phyloP scores from a whole-genome alignment of 371 early-diverging fungal species.

The Chytridium lagenaria region DNA sequence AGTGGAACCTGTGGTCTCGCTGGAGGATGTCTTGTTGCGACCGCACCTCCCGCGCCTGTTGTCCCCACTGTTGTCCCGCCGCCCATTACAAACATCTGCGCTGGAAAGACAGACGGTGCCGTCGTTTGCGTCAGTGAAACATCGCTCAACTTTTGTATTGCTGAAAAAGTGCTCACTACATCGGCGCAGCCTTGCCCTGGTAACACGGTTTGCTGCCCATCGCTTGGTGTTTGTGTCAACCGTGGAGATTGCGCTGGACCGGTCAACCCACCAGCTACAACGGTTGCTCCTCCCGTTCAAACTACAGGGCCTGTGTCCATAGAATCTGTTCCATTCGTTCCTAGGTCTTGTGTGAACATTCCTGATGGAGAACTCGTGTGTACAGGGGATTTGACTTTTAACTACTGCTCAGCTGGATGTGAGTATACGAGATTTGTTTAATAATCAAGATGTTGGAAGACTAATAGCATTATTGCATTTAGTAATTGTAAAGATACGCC shows the following conservation, averaged over 20 bases:
- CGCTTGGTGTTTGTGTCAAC: not conserved
- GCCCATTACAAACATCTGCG: slow-evolving; percentile 26
- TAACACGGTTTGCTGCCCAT: slow-evolving; percentile 9
- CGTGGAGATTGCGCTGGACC: not conserved
- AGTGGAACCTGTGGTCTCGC: slow-evolving; percentile 17
- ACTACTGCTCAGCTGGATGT: slow-evolving; percentile 25
- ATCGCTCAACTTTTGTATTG: slow-evolving; percentile 7
- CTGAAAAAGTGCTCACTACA: not conserved
- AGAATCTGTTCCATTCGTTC: slow-evolving; percentile 8
- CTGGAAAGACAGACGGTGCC: slow-evolving; percentile 21
- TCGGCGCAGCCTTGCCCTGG: slow-evolving; percentile 14
- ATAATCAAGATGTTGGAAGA: too few relatives aligned
- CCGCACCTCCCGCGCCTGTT: not conserved
- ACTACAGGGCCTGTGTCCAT: not conserved
- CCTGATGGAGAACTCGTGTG: slow-evolving; percentile 20
- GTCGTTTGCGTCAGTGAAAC: slow-evolving; percentile 12
- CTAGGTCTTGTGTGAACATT: slow-evolving; percentile 32
- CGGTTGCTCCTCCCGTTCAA: not conserved
- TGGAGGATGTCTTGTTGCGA: not conserved
- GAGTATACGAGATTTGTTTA: too few relatives aligned
- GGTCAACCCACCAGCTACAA: not conserved
- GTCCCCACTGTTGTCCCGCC: not conserved
- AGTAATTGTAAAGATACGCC: slow-evolving; percentile 10
- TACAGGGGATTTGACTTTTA: slow-evolving; percentile 22
- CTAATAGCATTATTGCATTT: too few relatives aligned